phyloP scores from a whole-genome alignment of 169 alveolate genomes.

The Eimeria sp. region DNA sequence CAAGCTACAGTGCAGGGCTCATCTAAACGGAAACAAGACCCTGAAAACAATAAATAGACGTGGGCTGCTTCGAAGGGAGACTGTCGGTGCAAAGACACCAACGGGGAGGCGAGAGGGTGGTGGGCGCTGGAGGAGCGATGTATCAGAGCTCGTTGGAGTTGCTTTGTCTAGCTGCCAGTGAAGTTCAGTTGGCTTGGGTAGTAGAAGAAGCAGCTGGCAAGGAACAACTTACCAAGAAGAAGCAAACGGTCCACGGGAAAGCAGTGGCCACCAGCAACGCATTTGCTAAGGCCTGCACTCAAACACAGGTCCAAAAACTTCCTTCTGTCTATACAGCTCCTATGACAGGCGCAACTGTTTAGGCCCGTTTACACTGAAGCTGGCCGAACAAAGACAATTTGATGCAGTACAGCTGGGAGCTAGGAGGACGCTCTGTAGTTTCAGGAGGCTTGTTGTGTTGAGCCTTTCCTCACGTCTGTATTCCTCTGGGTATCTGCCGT shows the following conservation, averaged over 20 bases:
- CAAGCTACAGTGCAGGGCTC: too few relatives aligned
- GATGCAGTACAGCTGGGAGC: neutral
- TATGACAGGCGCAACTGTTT: too few relatives aligned
- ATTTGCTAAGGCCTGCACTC: slow-evolving; percentile 90
- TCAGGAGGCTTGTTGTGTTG: neutral
- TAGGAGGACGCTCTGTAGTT: neutral
- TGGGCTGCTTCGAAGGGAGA: neutral
- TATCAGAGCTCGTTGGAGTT: neutral
- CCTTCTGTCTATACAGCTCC: slow-evolving; percentile 35
- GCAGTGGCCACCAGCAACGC: slow-evolving; percentile 90
- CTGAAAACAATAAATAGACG: neutral
- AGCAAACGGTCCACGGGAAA: slow-evolving; percentile 91
- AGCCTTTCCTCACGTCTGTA: slow-evolving; percentile 73
- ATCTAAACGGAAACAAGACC: neutral
- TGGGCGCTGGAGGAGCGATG: neutral
- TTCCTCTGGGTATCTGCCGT: slow-evolving; percentile 27
- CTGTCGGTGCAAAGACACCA: neutral
- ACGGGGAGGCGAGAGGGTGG: neutral
- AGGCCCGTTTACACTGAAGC: neutral
- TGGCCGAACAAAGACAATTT: too few relatives aligned
- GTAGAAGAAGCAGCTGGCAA: neutral
- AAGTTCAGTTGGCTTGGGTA: neutral
- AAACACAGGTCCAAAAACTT: slow-evolving; percentile 78
- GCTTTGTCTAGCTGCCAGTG: neutral
- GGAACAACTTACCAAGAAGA: slow-evolving; percentile 63